These are phyloP conservation scores for Thelonectria rubi DNA, from an alignment of 2,329 filamentous ascomycete species.

Conservation along the genomic window DNA sequence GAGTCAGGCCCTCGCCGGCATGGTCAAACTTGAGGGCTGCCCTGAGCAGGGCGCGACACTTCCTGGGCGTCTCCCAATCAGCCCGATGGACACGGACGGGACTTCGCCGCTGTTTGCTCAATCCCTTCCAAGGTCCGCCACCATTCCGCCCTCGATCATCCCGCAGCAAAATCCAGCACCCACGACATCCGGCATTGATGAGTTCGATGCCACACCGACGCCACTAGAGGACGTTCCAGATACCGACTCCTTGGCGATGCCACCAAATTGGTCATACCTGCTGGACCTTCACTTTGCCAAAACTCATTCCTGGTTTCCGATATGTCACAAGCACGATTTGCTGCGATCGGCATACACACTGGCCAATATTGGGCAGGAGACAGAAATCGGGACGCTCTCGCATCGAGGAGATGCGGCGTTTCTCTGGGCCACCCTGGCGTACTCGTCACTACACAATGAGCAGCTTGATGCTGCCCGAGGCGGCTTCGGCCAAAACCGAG, in stretches of 20 bases:
- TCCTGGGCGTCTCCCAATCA: neutral
- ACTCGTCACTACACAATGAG: slow-evolving; percentile 10
- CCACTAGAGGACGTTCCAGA: neutral
- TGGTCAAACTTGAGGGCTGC: neutral
- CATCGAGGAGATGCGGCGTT: slow-evolving; percentile 14
- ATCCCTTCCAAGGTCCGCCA: neutral
- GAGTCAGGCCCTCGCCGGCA: slow-evolving; percentile 4
- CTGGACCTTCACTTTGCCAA: slow-evolving; percentile 19
- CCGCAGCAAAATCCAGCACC: neutral
- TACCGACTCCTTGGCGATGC: neutral
- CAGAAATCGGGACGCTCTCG: neutral
- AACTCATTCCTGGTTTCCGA: slow-evolving; percentile 27
- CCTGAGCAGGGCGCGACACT: neutral
- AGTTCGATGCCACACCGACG: neutral
- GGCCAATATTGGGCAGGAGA: neutral
- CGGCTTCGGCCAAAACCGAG: neutral
- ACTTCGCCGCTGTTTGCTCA: neutral
- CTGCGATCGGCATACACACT: slow-evolving; percentile 19
- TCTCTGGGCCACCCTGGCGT: slow-evolving; percentile 16
- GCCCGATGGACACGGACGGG: slow-evolving; percentile 11
- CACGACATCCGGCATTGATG: neutral
- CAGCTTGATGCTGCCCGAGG: neutral
- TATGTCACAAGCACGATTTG: slow-evolving; percentile 21
- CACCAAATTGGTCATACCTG: slow-evolving; percentile 16
- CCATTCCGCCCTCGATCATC: neutral